These are phyloP conservation scores for Fonsecaea pedrosoi DNA, from an alignment of 2,329 filamentous ascomycete species.

Conservation along the genomic window DNA sequence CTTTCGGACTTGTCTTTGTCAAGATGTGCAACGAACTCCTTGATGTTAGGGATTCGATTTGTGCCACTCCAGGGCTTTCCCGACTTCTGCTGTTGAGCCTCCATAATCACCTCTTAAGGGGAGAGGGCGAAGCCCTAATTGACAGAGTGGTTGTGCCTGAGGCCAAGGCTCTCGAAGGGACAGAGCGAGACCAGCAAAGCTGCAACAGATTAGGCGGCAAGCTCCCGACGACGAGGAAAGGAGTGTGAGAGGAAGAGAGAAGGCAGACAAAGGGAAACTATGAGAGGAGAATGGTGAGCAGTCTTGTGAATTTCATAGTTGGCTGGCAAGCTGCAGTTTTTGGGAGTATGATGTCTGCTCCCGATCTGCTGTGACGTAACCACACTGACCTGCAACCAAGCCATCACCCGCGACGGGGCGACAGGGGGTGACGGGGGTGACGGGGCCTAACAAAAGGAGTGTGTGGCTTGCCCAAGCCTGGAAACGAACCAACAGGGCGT, in stretches of 20 bases:
- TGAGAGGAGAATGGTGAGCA: neutral
- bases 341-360: slow-evolving; percentile 11
- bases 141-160: neutral
- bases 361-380: slow-evolving; percentile 17
- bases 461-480: slow-evolving; percentile 19
- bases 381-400: neutral
- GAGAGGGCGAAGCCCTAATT: neutral
- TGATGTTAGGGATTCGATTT: slow-evolving; percentile 87
- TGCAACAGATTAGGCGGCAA: neutral
- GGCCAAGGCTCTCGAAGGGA: neutral
- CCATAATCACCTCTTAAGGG: slow-evolving; percentile 15
- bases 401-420: neutral
- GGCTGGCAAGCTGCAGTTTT: neutral
- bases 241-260: neutral
- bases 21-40: slow-evolving; percentile 78
- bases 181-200: neutral
- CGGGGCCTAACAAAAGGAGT: neutral
- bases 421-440: neutral
- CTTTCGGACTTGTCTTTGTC: slow-evolving; percentile 79
- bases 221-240: neutral
- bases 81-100: slow-evolving; percentile 51
- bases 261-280: neutral
- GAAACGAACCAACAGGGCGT: slow-evolving; percentile 8
- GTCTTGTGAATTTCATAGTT: slow-evolving; percentile 6
- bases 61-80: slow-evolving; percentile 79